Percentiles rank a stretch among this genome's conserved stretches.
phyloP scores from a whole-genome alignment of 305 asterid genomes.

The Solanum hybrid region DNA sequence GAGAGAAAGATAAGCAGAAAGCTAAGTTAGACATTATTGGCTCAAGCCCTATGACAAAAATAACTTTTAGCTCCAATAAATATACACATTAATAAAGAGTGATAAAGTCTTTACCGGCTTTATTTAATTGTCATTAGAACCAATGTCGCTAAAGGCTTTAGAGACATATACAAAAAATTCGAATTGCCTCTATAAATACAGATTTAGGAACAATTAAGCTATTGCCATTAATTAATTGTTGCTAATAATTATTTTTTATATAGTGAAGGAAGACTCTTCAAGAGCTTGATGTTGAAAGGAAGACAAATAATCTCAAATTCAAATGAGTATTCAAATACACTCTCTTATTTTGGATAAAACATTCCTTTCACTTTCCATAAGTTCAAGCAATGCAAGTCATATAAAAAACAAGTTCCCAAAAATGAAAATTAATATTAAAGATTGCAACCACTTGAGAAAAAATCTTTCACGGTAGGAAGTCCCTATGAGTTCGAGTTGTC shows the following conservation, averaged over 20 bases:
- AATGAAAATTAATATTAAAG: too few relatives aligned
- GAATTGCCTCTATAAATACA: neutral
- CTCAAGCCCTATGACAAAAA: too few relatives aligned
- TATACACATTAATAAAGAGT: neutral
- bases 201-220: too few relatives aligned
- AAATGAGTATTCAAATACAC: neutral
- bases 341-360: neutral
- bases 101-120: neutral
- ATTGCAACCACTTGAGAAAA: neutral
- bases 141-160: neutral
- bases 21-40: too few relatives aligned
- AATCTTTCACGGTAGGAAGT: neutral
- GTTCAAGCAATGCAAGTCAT: neutral
- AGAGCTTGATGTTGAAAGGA: neutral
- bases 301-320: neutral
- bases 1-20: too few relatives aligned
- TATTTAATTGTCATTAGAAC: neutral
- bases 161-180: too few relatives aligned
- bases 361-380: neutral
- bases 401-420: neutral
- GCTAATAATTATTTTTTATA: too few relatives aligned
- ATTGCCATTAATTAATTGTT: too few relatives aligned
- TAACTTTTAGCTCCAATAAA: neutral
- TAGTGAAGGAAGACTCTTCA: neutral
- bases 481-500: neutral